These are phyloP conservation scores for Calocera viscosa DNA, from an alignment of 768 basidiomycete species.

Conservation along the genomic window DNA sequence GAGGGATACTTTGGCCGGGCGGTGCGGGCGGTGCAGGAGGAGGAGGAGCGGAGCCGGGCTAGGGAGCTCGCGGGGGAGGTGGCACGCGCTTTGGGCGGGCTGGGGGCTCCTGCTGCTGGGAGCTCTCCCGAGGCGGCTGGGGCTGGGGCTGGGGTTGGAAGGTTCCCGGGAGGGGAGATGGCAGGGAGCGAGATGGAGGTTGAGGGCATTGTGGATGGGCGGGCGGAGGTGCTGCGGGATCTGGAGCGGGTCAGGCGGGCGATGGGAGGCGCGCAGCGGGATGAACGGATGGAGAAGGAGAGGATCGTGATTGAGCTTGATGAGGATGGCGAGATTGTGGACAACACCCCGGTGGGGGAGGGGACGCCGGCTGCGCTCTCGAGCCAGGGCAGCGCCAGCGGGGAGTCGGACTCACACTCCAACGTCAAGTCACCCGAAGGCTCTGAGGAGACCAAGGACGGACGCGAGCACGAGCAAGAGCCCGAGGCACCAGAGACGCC, in stretches of 20 bases:
- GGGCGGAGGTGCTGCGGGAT: not conserved
- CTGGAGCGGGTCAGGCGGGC: not conserved
- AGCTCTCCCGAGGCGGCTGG: not conserved
- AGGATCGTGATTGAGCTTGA: not conserved
- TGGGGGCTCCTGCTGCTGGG: not conserved
- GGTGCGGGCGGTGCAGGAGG: constrained; percentile 1
- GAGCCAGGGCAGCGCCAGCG: not conserved
- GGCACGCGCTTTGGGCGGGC: not conserved
- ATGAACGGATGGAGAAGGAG: not conserved
- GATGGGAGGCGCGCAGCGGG: not conserved
- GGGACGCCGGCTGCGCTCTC: not conserved
- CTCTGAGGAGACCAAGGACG: no score
- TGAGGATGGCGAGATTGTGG: not conserved
- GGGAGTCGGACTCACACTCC: not conserved
- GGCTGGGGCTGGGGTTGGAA: not conserved
- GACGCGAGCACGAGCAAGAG: not conserved
- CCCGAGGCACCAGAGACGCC: not conserved
- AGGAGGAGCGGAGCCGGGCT: not conserved
- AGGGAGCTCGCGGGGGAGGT: not conserved
- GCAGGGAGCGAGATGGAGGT: constrained; percentile 2
- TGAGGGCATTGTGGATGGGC: not conserved
- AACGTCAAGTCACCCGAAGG: not conserved
- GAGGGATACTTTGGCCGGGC: constrained; percentile 2
- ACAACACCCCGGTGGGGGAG: not conserved
- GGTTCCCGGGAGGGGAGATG: not conserved